Evolutionary conservation across 306 rosid species (phyloP).

Genomic region (Gillenia trifoliata): DNA sequence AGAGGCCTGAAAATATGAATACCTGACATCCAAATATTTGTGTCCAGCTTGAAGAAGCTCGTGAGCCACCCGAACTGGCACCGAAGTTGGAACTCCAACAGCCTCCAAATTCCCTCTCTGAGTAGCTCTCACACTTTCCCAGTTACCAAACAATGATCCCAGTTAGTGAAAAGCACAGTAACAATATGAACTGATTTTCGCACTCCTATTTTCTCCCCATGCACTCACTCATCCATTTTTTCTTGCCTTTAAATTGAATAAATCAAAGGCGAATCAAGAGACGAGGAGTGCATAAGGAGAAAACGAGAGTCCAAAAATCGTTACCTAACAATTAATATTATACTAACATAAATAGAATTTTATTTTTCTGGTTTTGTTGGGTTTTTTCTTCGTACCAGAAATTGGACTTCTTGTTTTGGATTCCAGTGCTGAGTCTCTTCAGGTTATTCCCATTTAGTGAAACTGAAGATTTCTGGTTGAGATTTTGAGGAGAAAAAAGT

Average conservation of each 20-base stretch:
- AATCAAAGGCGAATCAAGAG: background rate
- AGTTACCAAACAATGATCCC: constrained; percentile 14
- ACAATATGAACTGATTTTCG: background rate
- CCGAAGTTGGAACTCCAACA: constrained; percentile 61
- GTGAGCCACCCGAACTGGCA: constrained; percentile 78
- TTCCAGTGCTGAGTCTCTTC: background rate
- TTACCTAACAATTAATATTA: background rate
- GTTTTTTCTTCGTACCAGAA: constrained; percentile 16
- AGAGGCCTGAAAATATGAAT: no score
- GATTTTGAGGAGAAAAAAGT: constrained; percentile 3
- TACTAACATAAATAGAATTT: background rate
- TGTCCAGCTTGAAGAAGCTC: constrained; percentile 94
- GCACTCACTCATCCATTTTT: background rate
- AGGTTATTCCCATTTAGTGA: background rate
- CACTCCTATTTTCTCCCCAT: background rate
- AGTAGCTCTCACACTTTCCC: constrained; percentile 38
- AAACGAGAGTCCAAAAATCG: background rate
- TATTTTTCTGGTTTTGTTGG: background rate
- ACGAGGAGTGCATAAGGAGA: no score
- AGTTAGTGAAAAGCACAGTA: background rate
- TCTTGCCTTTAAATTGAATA: no score
- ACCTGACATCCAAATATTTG: constrained; percentile 89
- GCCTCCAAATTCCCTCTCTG: constrained; percentile 46
- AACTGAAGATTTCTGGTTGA: constrained; percentile 5
- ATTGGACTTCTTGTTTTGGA: constrained; percentile 4